phyloP scores from a whole-genome alignment of 2,329 filamentous ascomycete genomes.

The Diaporthe capsici region DNA sequence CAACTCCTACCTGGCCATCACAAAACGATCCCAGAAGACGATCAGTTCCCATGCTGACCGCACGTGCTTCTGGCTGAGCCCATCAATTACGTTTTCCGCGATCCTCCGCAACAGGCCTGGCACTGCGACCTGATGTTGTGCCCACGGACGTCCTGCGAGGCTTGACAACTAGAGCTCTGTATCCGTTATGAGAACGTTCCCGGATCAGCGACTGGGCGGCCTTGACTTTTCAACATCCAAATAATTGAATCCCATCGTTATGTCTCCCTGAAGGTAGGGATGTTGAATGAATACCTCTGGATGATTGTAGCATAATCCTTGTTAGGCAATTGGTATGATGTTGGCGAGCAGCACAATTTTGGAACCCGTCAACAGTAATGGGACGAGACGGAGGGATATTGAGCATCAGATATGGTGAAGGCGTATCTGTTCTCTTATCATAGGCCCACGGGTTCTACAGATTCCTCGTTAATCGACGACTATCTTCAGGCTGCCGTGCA shows the following conservation, averaged over 20 bases:
- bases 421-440: conserved; percentile 6
- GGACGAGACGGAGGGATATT: neutral
- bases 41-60: conserved; percentile 4
- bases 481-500: neutral
- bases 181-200: neutral
- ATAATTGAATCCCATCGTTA: neutral
- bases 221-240: neutral
- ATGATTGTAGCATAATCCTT: conserved; percentile 26
- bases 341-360: conserved; percentile 11
- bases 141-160: too few relatives aligned
- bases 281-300: conserved; percentile 28
- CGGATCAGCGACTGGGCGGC: neutral
- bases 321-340: neutral
- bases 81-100: neutral
- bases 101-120: neutral
- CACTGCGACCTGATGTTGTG: too few relatives aligned
- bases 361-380: neutral
- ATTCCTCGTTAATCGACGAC: neutral
- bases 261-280: conserved; percentile 2
- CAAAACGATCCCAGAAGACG: neutral
- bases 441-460: neutral
- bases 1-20: conserved; percentile 1
- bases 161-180: neutral
- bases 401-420: conserved; percentile 25
- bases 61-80: conserved; percentile 5